Evolutionary conservation across 257 asterid species (phyloP), one percentile per base, ranked within the genome.

Genomic region (Agastache rugosa): DNA sequence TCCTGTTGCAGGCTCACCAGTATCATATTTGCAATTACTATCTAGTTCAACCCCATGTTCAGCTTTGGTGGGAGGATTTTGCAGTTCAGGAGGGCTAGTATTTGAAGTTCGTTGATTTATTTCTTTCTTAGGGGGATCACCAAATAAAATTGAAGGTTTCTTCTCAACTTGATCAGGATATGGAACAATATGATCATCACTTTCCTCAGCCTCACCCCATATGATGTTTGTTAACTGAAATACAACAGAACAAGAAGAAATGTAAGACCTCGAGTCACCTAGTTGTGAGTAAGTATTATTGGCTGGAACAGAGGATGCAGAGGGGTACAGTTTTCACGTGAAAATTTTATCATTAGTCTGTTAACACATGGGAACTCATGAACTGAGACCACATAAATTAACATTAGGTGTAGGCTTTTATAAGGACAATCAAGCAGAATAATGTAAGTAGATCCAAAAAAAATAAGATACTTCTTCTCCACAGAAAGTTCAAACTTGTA

Each of bases 161-260:
- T 77, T 87, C 67, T 87, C 92, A 69, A 79, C 75, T 72, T 71
- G 83, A 70, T 85, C 92, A 61, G 91, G 85, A 86, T 80, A 84
- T n/a, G 97, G 97, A 85, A 91, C 98, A 80, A 83, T 84, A 74
- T 87, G 96, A 79, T 92, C 97, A 81, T 84, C 96, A 70, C 76
- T 83, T 82, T 85, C 89, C 59, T 86, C 87, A 59, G 82, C 84
- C 82, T 86, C 93, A 42, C 82, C 97, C 97, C 97, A 94, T 87
- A 88, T 82, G 75, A 91, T 87, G 71, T 90, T 85, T 55, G 90
- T 82, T 75, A 94, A 73, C 98, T 94, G 91, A 84, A 82, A 82
- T 37, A 71, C 51, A 75, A 77, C 37, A 82, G 37, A 45, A 61
- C 39, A 17, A 72, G 27, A 47, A 48, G 23, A 77, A 63, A 25